Evolutionary conservation across 2,329 filamentous ascomycete species (phyloP), one percentile per base, ranked within the genome.

Genomic region (Fusarium chuoi): DNA sequence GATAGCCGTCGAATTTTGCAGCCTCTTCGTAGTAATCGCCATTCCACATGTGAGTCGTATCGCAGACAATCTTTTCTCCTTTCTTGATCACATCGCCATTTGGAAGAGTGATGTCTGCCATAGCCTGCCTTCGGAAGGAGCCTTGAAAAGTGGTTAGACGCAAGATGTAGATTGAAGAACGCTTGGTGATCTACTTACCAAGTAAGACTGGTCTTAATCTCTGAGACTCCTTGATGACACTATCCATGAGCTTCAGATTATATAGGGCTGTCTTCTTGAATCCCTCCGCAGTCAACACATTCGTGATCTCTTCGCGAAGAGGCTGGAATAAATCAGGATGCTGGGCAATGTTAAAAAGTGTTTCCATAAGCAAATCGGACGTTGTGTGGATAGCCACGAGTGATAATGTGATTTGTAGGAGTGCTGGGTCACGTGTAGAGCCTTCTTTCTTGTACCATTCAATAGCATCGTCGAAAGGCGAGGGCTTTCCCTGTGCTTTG

Each of bases 341-440:
- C 7, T 82, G 81, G 0, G 86, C 87, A 33, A 89, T 75, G 6
- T 73, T 67, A 4, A 70, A 56, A 10, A 79, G 62, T 2, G 68
- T 71, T 24, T 76, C 68, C 11, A 62, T 52, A 2, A 79, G 41
- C 13, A 78, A 38, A 15, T 79, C 78, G 10, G 84, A 83, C 0
- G 88, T 89, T 2, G 88, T 89, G 77, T 90, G 88, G 38, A 89
- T 88, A 7, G 87, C 85, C 2, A 87, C 88, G 46, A 88, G 84
- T 2, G 83, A 81, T 26, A 81, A 77, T 4, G 24, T 20, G 3
- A 79, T 51, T 38, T 79, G 78, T 0, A 61, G 54, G 7, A 51
- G 42, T 18, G 65, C 72, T 5, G 70, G 57, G 28, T 79, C 66
- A 8, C 72, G 68, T 2, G 66, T 63, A 13, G 87, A 11, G 7